These are phyloP conservation scores for Fusarium tanahbumbuense DNA, from an alignment of 2,329 filamentous ascomycete species.

Conservation along the genomic window DNA sequence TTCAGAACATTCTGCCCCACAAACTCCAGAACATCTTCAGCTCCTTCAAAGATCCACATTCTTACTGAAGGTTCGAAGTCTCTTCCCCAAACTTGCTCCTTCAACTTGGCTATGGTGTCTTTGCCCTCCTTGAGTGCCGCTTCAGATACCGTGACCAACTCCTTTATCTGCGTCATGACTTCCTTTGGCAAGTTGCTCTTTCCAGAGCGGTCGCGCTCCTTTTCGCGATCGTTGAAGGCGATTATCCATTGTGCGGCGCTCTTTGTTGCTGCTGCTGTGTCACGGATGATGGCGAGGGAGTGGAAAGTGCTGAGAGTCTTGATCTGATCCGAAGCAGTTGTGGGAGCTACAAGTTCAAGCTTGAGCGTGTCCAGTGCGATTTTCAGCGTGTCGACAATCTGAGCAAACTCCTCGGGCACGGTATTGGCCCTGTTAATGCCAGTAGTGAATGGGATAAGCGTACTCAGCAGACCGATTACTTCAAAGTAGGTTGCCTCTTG, in stretches of 20 bases:
- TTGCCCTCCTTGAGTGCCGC: slow-evolving; percentile 51
- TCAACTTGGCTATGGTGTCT: slow-evolving; percentile 45
- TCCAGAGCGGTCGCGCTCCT: slow-evolving; percentile 55
- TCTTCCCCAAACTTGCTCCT: slow-evolving; percentile 45
- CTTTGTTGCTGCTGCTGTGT: slow-evolving; percentile 52
- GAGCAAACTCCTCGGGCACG: slow-evolving; percentile 42
- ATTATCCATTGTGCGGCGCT: slow-evolving; percentile 51
- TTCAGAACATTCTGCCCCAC: slow-evolving; percentile 44
- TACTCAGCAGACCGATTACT: slow-evolving; percentile 55
- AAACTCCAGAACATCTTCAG: slow-evolving; percentile 37
- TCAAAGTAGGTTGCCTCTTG: slow-evolving; percentile 60
- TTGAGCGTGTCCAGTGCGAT: slow-evolving; percentile 33
- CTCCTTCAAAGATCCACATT: slow-evolving; percentile 48
- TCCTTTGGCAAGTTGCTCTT: slow-evolving; percentile 55
- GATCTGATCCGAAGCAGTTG: slow-evolving; percentile 35
- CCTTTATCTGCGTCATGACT: slow-evolving; percentile 50
- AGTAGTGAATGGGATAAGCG: slow-evolving; percentile 48
- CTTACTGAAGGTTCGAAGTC: slow-evolving; percentile 46
- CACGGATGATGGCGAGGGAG: slow-evolving; percentile 52
- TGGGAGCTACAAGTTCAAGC: slow-evolving; percentile 23
- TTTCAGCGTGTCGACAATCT: slow-evolving; percentile 41
- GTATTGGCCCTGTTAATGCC: slow-evolving; percentile 41
- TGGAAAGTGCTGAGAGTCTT: slow-evolving; percentile 52
- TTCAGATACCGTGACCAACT: slow-evolving; percentile 48
- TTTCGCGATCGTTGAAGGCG: slow-evolving; percentile 53